Conservation (phyloP, 768 basidiomycete species). For the Phylloporus arenicola region DNA sequence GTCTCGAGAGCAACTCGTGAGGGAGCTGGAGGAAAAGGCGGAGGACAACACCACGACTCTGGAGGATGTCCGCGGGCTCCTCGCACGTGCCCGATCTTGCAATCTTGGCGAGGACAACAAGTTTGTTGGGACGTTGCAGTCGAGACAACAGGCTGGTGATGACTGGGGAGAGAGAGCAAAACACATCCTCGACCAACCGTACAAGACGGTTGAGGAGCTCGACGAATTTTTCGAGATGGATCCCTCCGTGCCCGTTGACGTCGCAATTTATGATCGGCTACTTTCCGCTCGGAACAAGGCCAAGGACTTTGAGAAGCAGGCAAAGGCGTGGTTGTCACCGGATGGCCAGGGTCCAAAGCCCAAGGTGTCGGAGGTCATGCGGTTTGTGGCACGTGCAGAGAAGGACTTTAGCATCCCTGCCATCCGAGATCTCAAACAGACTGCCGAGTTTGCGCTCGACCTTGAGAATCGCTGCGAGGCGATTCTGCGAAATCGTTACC, state of each 20-base stretch:
- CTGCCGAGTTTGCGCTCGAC: slow-evolving; percentile 72
- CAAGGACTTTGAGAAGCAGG: slow-evolving; percentile 75
- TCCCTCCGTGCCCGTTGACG: slow-evolving; percentile 63
- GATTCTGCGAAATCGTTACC: slow-evolving; percentile 61
- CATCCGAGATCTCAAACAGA: slow-evolving; percentile 59
- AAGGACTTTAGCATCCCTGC: slow-evolving; percentile 71
- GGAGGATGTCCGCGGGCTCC: slow-evolving; percentile 69
- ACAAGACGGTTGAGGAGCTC: slow-evolving; percentile 73
- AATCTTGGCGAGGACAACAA: slow-evolving; percentile 61
- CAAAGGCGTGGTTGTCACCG: slow-evolving; percentile 61
- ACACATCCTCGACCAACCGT: slow-evolving; percentile 57
- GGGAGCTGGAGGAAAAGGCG: slow-evolving; percentile 67
- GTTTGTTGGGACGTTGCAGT: slow-evolving; percentile 57
- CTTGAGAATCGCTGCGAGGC: slow-evolving; percentile 72
- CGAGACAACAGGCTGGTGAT: slow-evolving; percentile 60
- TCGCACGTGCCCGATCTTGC: slow-evolving; percentile 66
- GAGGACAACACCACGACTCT: slow-evolving; percentile 64
- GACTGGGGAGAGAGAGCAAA: slow-evolving; percentile 75
- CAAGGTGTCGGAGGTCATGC: slow-evolving; percentile 61
- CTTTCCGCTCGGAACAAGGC: slow-evolving; percentile 62
- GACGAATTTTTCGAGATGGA: slow-evolving; percentile 67
- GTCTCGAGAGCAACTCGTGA: slow-evolving; percentile 69
- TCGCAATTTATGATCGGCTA: slow-evolving; percentile 59
- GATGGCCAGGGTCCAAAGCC: slow-evolving; percentile 54
- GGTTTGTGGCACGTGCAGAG: slow-evolving; percentile 64